Base-by-base conservation (phyloP, 441 rosid species). In the Geranium incanum region DNA sequence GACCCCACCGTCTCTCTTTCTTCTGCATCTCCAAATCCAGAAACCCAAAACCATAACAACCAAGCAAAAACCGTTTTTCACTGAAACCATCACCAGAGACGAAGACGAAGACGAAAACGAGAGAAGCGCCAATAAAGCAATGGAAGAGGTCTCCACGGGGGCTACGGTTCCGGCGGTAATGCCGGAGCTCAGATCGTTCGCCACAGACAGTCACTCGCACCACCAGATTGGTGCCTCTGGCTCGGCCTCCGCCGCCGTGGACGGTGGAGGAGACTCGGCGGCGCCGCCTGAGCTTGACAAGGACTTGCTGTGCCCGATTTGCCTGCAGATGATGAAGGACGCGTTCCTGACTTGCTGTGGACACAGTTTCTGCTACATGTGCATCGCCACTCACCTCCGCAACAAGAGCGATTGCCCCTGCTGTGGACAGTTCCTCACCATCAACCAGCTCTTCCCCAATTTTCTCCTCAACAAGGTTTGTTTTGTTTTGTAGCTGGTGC, bases 351-450 rank as follows among this genome's bases (percentile, higher is more conserved):
- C 85, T 4, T n/a, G n/a, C n/a, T 92, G 99, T 71, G 98, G 99
- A 4, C 98, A 91, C 64, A 92, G 98, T 77, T 95, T 95, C 84
- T 95, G 98, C 81, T 89, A 89, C 82, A 89, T 89, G 98, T 95
- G 99, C 70, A 86, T 95, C 73, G 89, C 86, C 79, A 95, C 97
- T 37, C 98, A 95, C 72, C 93, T 95, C 52, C 79, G 86, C 57
- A 86, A 91, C 84, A 95, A 95, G 87, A 95, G 78, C 66, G 98
- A 95, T 80, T 95, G 99, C 79, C 99, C 98, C 74, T 89, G 96
- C 79, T 95, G 99, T 70, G 86, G 82, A 52, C 96, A 91, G 50
- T 86, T 76, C 75, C 97, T 95, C 76, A 88, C 93, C 66, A 79
- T 70, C 76, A 89, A 83, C 71, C 93, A 91, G 80, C 91, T 95